These are phyloP conservation scores for Puya raimondii DNA, from an alignment of 176 grass and related monocot species.

Conservation along the genomic window DNA sequence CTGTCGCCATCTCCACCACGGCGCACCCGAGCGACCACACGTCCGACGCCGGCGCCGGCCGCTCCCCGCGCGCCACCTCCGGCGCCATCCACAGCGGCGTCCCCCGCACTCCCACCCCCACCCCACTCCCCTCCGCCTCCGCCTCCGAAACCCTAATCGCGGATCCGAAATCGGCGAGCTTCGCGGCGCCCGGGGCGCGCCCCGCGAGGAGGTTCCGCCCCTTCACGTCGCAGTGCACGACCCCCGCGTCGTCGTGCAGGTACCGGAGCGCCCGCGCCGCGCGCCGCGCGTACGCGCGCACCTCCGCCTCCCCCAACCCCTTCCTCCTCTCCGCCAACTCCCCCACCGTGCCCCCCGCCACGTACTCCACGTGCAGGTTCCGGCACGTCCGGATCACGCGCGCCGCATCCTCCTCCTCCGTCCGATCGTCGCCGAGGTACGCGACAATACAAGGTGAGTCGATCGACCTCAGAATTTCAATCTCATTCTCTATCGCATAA, in stretches of 20 bases:
- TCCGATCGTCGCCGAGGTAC: conserved; percentile 54
- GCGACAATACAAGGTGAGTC: conserved; percentile 66
- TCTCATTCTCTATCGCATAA: conserved; percentile 71
- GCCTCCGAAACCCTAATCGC: conserved; percentile 32
- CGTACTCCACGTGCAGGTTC: conserved; percentile 76
- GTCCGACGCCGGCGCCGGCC: conserved; percentile 49
- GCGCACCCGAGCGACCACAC: conserved; percentile 93
- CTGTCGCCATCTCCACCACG: conserved; percentile 66
- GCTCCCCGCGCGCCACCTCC: conserved; percentile 58
- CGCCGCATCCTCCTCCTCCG: not conserved
- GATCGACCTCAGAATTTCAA: conserved; percentile 47
- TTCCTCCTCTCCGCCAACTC: conserved; percentile 25
- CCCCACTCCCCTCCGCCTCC: not conserved
- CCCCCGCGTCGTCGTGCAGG: conserved; percentile 53
- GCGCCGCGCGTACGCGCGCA: conserved; percentile 33
- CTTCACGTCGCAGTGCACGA: conserved; percentile 92
- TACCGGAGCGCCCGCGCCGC: conserved; percentile 51
- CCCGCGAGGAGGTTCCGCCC: conserved; percentile 61
- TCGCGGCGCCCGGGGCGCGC: conserved; percentile 13
- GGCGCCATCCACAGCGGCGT: conserved; percentile 95
- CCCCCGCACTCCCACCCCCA: conserved; percentile 16
- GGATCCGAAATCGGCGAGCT: conserved; percentile 71
- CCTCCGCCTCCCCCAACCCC: conserved; percentile 33
- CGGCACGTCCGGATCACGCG: conserved; percentile 5
- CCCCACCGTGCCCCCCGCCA: conserved; percentile 44